Conservation (phyloP, 805 yeast species). For the Starmerella lactis-condensi region DNA sequence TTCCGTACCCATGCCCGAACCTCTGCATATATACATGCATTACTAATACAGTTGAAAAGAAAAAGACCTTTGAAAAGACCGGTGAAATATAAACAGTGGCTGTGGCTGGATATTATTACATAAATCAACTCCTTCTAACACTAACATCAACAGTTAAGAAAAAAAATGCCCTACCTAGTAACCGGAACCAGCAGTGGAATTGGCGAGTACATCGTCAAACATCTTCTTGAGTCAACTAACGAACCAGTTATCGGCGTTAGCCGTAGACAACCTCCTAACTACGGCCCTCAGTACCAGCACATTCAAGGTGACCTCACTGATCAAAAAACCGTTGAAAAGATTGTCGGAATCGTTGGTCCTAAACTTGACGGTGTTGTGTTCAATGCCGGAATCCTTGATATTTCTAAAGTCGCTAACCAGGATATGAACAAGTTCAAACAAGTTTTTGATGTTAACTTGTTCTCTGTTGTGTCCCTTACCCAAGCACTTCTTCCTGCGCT, state of each 20-base stretch:
- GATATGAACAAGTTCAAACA: constrained; percentile 40
- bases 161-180: no score
- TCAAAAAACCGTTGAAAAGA: constrained; percentile 19
- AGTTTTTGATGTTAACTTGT: constrained; percentile 59
- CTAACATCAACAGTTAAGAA: no score
- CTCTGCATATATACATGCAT: no score
- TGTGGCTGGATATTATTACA: no score
- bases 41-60: no score
- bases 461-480: constrained; percentile 49
- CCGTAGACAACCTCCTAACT: constrained; percentile 29
- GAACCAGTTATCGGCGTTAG: constrained; percentile 52
- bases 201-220: constrained; percentile 55
- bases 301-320: constrained; percentile 39
- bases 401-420: constrained; percentile 29
- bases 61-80: no score
- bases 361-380: constrained; percentile 32
- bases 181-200: constrained; percentile 31
- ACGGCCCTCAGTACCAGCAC: constrained; percentile 25
- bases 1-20: no score
- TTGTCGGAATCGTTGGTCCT: constrained; percentile 20
- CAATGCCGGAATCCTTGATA: constrained; percentile 70
- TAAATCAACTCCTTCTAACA: no score
- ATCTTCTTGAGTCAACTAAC: constrained; percentile 26
- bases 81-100: no score
- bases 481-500: constrained; percentile 32